Evolutionary conservation across 2,329 filamentous ascomycete genomes (phyloP), one percentile per base, ranked within the genome.

Genomic region (Geosmithia morbida): DNA sequence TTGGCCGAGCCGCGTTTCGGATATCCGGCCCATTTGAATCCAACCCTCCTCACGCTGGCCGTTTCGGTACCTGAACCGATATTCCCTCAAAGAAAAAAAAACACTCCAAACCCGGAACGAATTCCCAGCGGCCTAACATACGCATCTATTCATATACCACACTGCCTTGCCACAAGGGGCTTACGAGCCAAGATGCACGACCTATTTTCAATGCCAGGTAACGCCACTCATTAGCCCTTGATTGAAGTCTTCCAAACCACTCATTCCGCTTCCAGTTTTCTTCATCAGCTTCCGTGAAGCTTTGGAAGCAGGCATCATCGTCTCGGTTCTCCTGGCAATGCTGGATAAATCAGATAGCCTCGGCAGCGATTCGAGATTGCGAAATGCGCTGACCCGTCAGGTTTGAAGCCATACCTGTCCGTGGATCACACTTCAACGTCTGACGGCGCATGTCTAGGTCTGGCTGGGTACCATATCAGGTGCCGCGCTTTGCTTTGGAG

Each of bases 261-360:
- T 60, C 79, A 88, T 49, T 62, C 76, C 83, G 52, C 79, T 87
- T 19, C 84, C 83, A 53, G 78, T 94, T 48, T 94, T 94, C 69
- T 89, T 95, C 68, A 85, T 95, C 61, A 81, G 86, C 66, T 92
- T 94, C 61, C 81, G 88, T 59, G 88, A 94, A 67, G 79, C 80
- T 41, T 69, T 94, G 44, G 87, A 94, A 69, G 85, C 83, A 1
- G 81, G 77, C 57, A 87, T 94, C 58, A 85, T 94, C 55, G 79
- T 94, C 52, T 90, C 87, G 0, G 83, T 94, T n/a, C 70, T 94
- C 33, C 75, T 94, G 41, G 79, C 87, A 37, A 88, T 87, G 59
- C 66, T 88, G 49, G 87, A 87, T 61, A 82, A 87, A 60, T 82
- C 80, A 2, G 71, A 88, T 43, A 66, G 64, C 49, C 75, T 75